Evolutionary conservation across 441 rosid genomes (phyloP).

Genomic region (Flueggea neowawraea): DNA sequence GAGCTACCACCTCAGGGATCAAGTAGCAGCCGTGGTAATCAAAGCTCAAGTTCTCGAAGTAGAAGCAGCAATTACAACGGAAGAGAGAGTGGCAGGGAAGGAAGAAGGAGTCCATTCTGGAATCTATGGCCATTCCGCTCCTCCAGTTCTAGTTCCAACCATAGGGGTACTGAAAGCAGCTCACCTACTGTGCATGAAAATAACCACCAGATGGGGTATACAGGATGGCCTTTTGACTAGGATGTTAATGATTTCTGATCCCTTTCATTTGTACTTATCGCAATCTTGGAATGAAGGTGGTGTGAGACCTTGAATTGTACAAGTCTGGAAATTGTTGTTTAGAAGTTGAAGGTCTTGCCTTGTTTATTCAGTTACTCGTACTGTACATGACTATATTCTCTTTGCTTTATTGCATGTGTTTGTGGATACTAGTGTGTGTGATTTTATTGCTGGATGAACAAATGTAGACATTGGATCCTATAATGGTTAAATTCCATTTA

Average conservation of each 20-base stretch:
- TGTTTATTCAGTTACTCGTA: no score
- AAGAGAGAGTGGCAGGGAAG: slow-evolving; percentile 43
- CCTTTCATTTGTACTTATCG: no score
- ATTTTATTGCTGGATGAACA: no score
- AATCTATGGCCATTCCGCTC: slow-evolving; percentile 83
- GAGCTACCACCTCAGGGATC: slow-evolving; percentile 63
- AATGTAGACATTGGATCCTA: no score
- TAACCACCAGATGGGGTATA: slow-evolving; percentile 60
- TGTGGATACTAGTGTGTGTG: no score
- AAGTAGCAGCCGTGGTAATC: slow-evolving; percentile 34
- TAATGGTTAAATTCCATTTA: no score
- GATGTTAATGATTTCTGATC: neutral
- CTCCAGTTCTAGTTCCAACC: slow-evolving; percentile 57
- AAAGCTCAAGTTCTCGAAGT: slow-evolving; percentile 42
- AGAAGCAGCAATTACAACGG: slow-evolving; percentile 37
- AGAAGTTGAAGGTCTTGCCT: no score
- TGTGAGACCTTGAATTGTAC: no score
- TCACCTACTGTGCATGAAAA: slow-evolving; percentile 43
- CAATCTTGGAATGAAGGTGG: no score
- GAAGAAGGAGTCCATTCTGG: slow-evolving; percentile 72
- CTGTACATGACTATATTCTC: no score
- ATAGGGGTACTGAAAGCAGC: slow-evolving; percentile 45
- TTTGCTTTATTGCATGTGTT: no score
- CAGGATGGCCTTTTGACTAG: slow-evolving; percentile 81
- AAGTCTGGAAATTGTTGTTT: no score